These are phyloP conservation scores for Rhododendron vialii DNA, from an alignment of 148 eudicot species.

Conservation along the genomic window DNA sequence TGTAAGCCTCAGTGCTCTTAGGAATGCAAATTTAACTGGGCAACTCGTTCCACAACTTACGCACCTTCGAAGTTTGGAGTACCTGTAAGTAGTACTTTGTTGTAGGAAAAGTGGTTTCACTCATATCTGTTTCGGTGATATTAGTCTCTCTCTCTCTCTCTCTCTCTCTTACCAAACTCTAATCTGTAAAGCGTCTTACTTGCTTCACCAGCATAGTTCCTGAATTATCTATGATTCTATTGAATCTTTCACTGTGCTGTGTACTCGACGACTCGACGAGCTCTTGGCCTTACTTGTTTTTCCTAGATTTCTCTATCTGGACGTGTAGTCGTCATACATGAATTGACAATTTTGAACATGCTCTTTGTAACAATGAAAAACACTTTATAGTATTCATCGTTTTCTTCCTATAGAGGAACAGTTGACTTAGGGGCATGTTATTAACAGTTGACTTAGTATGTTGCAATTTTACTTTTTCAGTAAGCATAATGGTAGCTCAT, in stretches of 20 bases:
- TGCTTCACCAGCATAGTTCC: too few relatives aligned
- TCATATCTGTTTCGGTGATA: not conserved
- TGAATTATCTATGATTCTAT: not conserved
- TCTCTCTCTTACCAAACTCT: too few relatives aligned
- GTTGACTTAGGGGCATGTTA: not conserved
- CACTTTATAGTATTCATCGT: not conserved
- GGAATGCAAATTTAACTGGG: slow-evolving; percentile 80
- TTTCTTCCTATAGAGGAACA: not conserved
- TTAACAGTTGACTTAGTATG: not conserved
- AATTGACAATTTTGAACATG: not conserved
- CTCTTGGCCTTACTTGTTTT: not conserved
- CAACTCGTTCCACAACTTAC: slow-evolving; percentile 73
- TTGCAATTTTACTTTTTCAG: not conserved
- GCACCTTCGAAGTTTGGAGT: slow-evolving; percentile 61
- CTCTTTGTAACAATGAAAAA: not conserved
- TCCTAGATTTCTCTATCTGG: not conserved
- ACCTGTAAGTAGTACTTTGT: slow-evolving; percentile 52
- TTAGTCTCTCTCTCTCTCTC: too few relatives aligned
- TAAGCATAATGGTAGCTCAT: not conserved
- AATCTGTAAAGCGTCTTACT: too few relatives aligned
- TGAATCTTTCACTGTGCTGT: not conserved
- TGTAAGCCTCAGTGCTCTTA: slow-evolving; percentile 59
- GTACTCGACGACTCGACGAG: not conserved
- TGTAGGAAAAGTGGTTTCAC: not conserved
- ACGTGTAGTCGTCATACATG: not conserved